Evolutionary conservation across 345 rosid species (phyloP), one percentile per base, ranked within the genome.

Genomic region (Combretum micranthum): DNA sequence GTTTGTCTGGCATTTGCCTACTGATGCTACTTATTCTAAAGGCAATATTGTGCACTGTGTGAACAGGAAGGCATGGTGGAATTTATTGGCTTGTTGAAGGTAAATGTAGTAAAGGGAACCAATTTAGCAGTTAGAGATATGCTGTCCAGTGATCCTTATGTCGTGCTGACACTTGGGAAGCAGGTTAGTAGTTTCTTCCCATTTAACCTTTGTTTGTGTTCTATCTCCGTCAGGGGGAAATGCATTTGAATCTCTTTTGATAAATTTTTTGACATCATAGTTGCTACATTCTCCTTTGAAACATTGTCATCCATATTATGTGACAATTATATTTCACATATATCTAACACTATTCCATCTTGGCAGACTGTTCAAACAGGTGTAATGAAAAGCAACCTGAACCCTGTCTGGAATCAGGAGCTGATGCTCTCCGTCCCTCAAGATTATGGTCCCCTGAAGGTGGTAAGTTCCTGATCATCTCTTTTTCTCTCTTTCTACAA

Each of bases 101-200:
- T 87, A 50, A 87, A 66, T 64, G 73, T 87, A 54, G 69, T 76
- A 62, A 83, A 81, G 52, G 99, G 99, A 53, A 74, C 66, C 57
- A 83, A 82, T 72, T 69, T 94, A 72, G 96, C 96, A 15, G 22
- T 94, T 57, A 80, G 96, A 77, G 99, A 94, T 75, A 85, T 85
- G 95, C 76, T 82, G 81, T 68, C 99, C 50, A 94, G 99, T 54
- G 99, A 94, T 78, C 96, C 97, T 0, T 90, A 90, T 64, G 95
- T 94, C 53, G 72, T 85, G 64, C 76, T 94, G 70, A 64, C 59
- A 60, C 88, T 94, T 14, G 97, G 96, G 50, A 78, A 80, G 62
- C 90, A 93, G 96, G 99, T 90, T 52, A 62, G 81, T 57, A 51
- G 18, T 53, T 42, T 3, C 26, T 57, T 57, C 14, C 46, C 47